Base-by-base conservation (phyloP, 2,329 filamentous ascomycete genomes). In the Tolypocladium paradoxum region DNA sequence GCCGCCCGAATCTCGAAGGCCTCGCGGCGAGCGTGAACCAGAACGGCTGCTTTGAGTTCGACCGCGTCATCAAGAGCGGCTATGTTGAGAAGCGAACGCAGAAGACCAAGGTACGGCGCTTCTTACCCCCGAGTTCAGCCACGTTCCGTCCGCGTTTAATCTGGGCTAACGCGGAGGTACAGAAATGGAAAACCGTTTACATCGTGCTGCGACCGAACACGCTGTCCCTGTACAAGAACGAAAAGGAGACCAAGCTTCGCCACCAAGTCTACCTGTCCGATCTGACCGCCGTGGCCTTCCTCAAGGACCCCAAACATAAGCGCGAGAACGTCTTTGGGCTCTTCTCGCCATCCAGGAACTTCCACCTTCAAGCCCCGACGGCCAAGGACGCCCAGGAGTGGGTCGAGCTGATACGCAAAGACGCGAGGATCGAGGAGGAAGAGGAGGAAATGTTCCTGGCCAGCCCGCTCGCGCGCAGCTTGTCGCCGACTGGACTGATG, bases 21-120 rank as follows among this genome's bases (percentile, higher is more conserved):
- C 84, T 90, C 64, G 93, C 89, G 33, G 35, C 52, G 22, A 89
- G 90, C 5, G 90, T 97, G 58, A 95, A 92, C 66, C 86, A 95
- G 69, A 91, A 95, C 69, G 93, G 93, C 57, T 93, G 90, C 69
- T 99, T 96, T 68, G 91, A 93, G 64, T 95, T 95, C 64, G 93
- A 99, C 69, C 85, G 90, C 50, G 88, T 97, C 53, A 80, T 97
- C 68, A 97, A 95, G 73, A 84, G 86, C 54, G 91, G 92, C 55
- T 87, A 86, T 60, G 84, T 96, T 38, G 81, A 87, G 65, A 95
- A 95, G 71, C 83, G 92, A 60, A 95, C 90, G 20, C 87, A 91
- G 62, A 96, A 92, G 75, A 97, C 92, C 55, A 96, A 95, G 84
- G 89, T 90, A 70, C 53, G 68, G 57, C 48, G 38, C 48, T 43